Evolutionary conservation across 805 yeast species (phyloP).

Genomic region (Candida khao-thaluensis): DNA sequence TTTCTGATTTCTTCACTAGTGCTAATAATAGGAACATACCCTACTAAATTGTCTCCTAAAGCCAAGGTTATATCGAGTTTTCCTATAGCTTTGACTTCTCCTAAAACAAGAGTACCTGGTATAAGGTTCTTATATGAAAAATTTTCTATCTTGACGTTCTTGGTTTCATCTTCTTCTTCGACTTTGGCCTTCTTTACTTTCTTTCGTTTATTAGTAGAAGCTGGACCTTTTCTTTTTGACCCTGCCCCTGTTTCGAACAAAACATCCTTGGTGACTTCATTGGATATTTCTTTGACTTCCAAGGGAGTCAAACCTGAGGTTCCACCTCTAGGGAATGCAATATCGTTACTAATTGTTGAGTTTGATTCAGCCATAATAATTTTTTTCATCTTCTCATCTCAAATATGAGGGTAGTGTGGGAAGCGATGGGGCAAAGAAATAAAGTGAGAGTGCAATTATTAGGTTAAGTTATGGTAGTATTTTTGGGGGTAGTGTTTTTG

Average conservation of each 20-base stretch:
- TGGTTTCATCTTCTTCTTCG: slow-evolving; percentile 23
- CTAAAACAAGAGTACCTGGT: slow-evolving; percentile 74
- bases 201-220: slow-evolving; percentile 26
- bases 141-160: slow-evolving; percentile 55
- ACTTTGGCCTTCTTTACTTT: slow-evolving; percentile 20
- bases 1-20: slow-evolving; percentile 63
- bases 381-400: slow-evolving; percentile 5
- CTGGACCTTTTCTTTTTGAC: slow-evolving; percentile 27
- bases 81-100: slow-evolving; percentile 65
- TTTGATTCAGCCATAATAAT: slow-evolving; percentile 14
- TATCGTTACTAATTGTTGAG: slow-evolving; percentile 44
- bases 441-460: background rate
- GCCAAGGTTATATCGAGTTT: slow-evolving; percentile 66
- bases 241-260: slow-evolving; percentile 54
- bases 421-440: background rate
- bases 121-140: slow-evolving; percentile 60
- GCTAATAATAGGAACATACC: slow-evolving; percentile 72
- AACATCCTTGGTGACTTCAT: slow-evolving; percentile 88
- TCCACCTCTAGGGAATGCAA: slow-evolving; percentile 95
- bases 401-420: background rate
- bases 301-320: slow-evolving; percentile 79
- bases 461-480: no score
- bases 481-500: no score
- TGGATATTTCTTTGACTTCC: slow-evolving; percentile 89
- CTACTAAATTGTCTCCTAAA: slow-evolving; percentile 77